Evolutionary conservation across 768 basidiomycete species (phyloP), one percentile per base, ranked within the genome.

Genomic region (Leccinum obscurum): DNA sequence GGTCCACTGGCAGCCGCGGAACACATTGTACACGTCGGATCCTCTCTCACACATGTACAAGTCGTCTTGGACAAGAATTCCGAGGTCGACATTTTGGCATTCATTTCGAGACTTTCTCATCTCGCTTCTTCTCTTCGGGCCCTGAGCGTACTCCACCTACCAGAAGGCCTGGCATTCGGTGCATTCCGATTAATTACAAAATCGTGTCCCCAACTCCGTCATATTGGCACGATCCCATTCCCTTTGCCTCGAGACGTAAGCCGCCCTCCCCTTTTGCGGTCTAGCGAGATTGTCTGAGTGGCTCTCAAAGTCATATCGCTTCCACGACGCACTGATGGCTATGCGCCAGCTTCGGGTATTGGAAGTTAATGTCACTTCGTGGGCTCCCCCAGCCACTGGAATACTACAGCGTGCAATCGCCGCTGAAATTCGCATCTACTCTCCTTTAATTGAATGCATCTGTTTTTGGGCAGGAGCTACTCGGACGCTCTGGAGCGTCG

Each of bases 41-140:
- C 75, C 49, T 72, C 78, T 2, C 73, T 85, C 60, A 77, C 76
- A 1, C 77, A 83, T 57, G 51, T 86, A 8, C 84, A 83, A 59
- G 66, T 83, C 49, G 54, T 61, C 8, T 61, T 81, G n/a, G 79
- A 81, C 57, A 71, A 72, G 26, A 77, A 78, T 28, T 66, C 73
- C 26, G 68, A 68, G 46, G 63, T 60, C 6, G 68, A 75, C 51
- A 26, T 76, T 14, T 61, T 76, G 55, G 55, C 64, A 1, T 70
- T 78, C 62, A 58, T 81, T 30, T 68, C 72, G 15, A 72, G 68
- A 35, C 70, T 81, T 28, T 35, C 44, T 39, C 65, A 60, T 55
- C 66, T 67, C 50, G 60, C 69, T 39, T 70, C 64, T 60, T 69
- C 71, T 24, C 73, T 81, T 52, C 75, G 73, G 51, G 76, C 75